phyloP scores from a whole-genome alignment of 208 protist genomes.

The Leishmania major region DNA sequence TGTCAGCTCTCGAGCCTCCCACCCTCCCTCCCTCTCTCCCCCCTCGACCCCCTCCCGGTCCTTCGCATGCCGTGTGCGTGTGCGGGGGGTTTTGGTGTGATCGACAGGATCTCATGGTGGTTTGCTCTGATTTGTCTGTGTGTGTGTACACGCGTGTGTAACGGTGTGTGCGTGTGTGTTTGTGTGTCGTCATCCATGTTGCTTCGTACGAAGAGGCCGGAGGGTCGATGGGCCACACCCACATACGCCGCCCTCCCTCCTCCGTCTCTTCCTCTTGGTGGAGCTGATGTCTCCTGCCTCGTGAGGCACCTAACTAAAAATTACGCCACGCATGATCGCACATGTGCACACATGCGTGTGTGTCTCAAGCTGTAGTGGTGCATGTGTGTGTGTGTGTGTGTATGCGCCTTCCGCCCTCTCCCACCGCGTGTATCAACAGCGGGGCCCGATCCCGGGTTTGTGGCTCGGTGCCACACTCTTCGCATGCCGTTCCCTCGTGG shows the following conservation, averaged over 20 bases:
- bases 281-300: conserved; percentile 3
- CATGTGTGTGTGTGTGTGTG: neutral
- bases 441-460: neutral
- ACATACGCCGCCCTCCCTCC: neutral
- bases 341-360: neutral
- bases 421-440: neutral
- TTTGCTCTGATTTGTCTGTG: neutral
- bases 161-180: neutral
- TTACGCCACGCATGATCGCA: too few relatives aligned
- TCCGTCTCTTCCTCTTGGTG: conserved; percentile 3
- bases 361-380: neutral
- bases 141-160: neutral
- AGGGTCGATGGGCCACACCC: neutral
- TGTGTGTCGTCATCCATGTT: neutral
- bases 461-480: neutral
- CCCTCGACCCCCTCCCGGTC: neutral
- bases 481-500: neutral
- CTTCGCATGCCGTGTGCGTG: neutral
- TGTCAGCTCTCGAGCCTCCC: neutral
- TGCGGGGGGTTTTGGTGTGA: neutral
- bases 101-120: neutral
- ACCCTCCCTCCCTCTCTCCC: neutral
- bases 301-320: conserved; percentile 2
- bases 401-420: neutral
- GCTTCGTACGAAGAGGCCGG: neutral